Conservation (phyloP, 2,329 filamentous ascomycete species). For the Aspergillus calidoustus region DNA sequence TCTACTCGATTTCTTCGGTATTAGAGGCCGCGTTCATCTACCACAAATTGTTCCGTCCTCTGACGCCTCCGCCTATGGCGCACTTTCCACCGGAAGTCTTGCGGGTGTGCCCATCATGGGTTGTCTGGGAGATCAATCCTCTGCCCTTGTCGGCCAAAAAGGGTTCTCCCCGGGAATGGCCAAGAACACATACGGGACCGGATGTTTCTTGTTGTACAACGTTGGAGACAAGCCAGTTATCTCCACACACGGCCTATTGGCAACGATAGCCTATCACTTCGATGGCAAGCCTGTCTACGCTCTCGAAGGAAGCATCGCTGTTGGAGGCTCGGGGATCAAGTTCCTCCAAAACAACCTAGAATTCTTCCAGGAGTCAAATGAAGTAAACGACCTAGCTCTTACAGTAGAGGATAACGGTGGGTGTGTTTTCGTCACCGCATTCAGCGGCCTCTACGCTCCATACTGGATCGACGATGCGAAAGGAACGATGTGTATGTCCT, state of each 20-base stretch:
- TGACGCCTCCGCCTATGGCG: slow-evolving; percentile 71
- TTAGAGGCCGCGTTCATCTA: slow-evolving; percentile 73
- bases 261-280: slow-evolving; percentile 86
- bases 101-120: slow-evolving; percentile 74
- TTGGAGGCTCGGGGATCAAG: slow-evolving; percentile 79
- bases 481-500: slow-evolving; percentile 73
- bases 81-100: slow-evolving; percentile 65
- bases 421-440: slow-evolving; percentile 85
- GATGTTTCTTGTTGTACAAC: slow-evolving; percentile 88
- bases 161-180: slow-evolving; percentile 81
- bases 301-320: slow-evolving; percentile 81
- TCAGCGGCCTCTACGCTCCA: slow-evolving; percentile 86
- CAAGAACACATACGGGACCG: slow-evolving; percentile 90
- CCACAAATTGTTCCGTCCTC: slow-evolving; percentile 83
- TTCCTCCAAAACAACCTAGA: slow-evolving; percentile 70
- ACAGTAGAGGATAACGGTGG: slow-evolving; percentile 78
- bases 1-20: slow-evolving; percentile 77
- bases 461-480: slow-evolving; percentile 97
- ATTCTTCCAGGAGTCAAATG: slow-evolving; percentile 63
- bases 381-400: slow-evolving; percentile 67
- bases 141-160: slow-evolving; percentile 82
- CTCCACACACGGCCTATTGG: slow-evolving; percentile 78
- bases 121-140: slow-evolving; percentile 83
- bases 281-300: slow-evolving; percentile 73
- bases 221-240: slow-evolving; percentile 83